Conservation (phyloP, 2,329 filamentous ascomycete genomes). For the Coniochaeta sp. region DNA sequence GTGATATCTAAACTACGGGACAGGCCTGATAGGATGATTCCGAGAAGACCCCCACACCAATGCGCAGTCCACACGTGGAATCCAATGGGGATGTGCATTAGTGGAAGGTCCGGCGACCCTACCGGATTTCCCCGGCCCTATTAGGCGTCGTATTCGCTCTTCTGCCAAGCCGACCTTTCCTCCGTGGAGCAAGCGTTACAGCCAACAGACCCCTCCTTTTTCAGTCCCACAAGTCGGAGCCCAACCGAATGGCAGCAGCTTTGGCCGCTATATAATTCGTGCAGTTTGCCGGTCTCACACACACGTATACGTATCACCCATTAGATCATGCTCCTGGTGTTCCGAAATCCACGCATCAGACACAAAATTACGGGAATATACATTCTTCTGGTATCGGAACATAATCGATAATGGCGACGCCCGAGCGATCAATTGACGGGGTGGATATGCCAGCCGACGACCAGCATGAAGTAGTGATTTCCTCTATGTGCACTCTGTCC, state of each 20-base stretch:
- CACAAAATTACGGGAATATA: neutral
- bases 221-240: neutral
- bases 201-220: neutral
- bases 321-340: neutral
- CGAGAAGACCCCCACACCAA: too few relatives aligned
- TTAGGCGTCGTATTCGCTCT: neutral
- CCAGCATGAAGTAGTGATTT: slow-evolving; percentile 10
- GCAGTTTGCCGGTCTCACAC: neutral
- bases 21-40: too few relatives aligned
- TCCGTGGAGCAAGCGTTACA: neutral
- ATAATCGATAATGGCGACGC: neutral
- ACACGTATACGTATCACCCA: neutral
- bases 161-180: neutral
- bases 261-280: neutral
- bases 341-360: neutral
- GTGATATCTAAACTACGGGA: too few relatives aligned
- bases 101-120: neutral
- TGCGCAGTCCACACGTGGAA: too few relatives aligned
- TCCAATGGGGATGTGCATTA: too few relatives aligned
- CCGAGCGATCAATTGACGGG: neutral
- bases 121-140: neutral
- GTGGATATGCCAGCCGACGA: slow-evolving; percentile 6
- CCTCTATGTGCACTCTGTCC: neutral
- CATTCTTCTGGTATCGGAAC: neutral
- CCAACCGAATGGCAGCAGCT: neutral